Conservation (phyloP, 1,139 yeast genomes). For the Taphrina wiesneri region DNA sequence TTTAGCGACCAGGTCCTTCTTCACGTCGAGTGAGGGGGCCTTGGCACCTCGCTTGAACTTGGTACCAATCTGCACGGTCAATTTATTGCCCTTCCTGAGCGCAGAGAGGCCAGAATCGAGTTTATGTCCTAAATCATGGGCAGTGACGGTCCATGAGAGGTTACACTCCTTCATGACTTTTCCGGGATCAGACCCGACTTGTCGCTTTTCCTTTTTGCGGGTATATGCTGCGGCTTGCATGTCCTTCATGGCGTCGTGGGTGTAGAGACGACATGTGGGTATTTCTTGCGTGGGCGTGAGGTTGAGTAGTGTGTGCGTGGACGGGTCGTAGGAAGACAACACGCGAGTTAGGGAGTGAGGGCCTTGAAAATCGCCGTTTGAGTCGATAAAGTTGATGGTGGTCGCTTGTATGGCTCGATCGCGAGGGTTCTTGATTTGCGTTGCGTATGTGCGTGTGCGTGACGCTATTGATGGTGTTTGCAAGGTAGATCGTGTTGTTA, state of each 20-base stretch:
- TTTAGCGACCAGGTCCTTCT: background rate
- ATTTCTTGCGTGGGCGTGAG: constrained; percentile 26
- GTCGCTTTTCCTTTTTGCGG: constrained; percentile 4
- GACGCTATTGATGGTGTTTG: background rate
- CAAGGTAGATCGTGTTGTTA: background rate
- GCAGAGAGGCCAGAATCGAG: constrained; percentile 28
- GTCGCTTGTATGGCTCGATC: constrained; percentile 19
- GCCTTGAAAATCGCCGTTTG: constrained; percentile 18
- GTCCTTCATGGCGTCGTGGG: constrained; percentile 13
- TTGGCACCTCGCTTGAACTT: constrained; percentile 1
- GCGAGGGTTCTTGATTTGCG: constrained; percentile 22
- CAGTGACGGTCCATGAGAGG: constrained; percentile 28
- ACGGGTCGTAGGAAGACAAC: constrained; percentile 17
- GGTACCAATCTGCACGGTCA: constrained; percentile 16
- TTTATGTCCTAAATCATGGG: constrained; percentile 21
- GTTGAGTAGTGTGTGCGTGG: constrained; percentile 21
- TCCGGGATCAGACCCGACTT: constrained; percentile 4
- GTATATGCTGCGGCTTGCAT: constrained; percentile 21
- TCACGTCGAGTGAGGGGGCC: background rate
- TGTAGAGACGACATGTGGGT: constrained; percentile 30
- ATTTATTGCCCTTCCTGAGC: constrained; percentile 18
- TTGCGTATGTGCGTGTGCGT: constrained; percentile 2
- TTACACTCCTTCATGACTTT: constrained; percentile 9
- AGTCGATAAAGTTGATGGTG: constrained; percentile 13
- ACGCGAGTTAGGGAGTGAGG: constrained; percentile 8